Conservation (phyloP, 2,329 filamentous ascomycete genomes). For the Penicillium sp. region DNA sequence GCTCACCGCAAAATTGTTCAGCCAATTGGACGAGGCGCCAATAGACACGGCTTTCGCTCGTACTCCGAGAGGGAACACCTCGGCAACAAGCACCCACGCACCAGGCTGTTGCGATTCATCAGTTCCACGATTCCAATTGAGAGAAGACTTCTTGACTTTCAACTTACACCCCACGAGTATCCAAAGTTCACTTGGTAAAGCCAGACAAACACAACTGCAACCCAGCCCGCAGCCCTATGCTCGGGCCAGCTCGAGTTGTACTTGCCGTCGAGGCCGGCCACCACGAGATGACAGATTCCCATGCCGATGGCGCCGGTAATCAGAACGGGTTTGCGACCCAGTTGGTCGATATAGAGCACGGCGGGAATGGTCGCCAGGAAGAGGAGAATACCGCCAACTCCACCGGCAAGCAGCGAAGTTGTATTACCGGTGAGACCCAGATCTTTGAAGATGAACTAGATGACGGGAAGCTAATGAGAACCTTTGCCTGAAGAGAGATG, state of each 20-base stretch:
- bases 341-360: slow-evolving; percentile 37
- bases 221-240: slow-evolving; percentile 63
- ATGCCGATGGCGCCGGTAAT: slow-evolving; percentile 59
- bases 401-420: slow-evolving; percentile 35
- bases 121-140: neutral
- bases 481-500: too few relatives aligned
- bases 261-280: slow-evolving; percentile 62
- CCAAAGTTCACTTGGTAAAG: slow-evolving; percentile 70
- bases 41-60: slow-evolving; percentile 35
- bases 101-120: neutral
- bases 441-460: slow-evolving; percentile 28
- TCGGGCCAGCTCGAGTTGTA: slow-evolving; percentile 54
- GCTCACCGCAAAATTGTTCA: slow-evolving; percentile 37
- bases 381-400: slow-evolving; percentile 37
- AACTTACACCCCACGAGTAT: slow-evolving; percentile 54
- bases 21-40: slow-evolving; percentile 34
- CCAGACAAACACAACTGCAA: slow-evolving; percentile 55
- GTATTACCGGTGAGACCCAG: slow-evolving; percentile 34
- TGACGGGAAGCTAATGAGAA: too few relatives aligned
- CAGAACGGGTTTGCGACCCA: slow-evolving; percentile 38
- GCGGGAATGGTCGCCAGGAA: slow-evolving; percentile 38
- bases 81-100: slow-evolving; percentile 14
- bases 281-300: slow-evolving; percentile 64
- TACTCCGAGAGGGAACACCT: slow-evolving; percentile 33
- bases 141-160: neutral